Percentiles rank a stretch among this genome's conserved stretches.
Evolutionary conservation across 2,329 filamentous ascomycete genomes (phyloP).

Genomic region (Aspergillus texensis): DNA sequence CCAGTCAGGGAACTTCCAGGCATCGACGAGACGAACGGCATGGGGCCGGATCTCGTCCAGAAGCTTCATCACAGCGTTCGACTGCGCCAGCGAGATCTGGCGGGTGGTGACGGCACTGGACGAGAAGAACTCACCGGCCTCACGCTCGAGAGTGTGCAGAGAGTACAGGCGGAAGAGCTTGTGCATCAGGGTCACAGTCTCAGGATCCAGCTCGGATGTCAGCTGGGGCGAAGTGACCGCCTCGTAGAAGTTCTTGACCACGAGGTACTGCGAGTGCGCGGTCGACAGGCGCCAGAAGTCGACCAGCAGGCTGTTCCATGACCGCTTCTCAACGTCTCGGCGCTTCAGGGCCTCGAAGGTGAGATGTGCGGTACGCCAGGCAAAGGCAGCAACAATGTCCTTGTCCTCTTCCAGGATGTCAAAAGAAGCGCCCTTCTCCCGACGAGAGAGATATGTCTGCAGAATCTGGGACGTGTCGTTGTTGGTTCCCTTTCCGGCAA

Average conservation of each 20-base stretch:
- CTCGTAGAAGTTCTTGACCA: conserved; percentile 79
- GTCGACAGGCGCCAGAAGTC: conserved; percentile 78
- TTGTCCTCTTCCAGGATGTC: conserved; percentile 71
- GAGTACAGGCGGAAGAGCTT: conserved; percentile 69
- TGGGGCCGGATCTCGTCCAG: conserved; percentile 74
- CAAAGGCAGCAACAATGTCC: conserved; percentile 73
- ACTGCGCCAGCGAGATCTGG: conserved; percentile 71
- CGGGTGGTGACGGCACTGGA: conserved; percentile 69
- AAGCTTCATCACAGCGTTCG: conserved; percentile 68
- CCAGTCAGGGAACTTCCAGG: conserved; percentile 79
- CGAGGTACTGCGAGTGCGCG: conserved; percentile 74
- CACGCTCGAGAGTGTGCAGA: conserved; percentile 67
- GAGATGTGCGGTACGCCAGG: conserved; percentile 73
- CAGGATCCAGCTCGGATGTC: conserved; percentile 57
- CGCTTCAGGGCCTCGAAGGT: conserved; percentile 76
- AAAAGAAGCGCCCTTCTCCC: conserved; percentile 72
- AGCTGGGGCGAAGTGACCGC: conserved; percentile 61
- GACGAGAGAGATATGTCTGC: conserved; percentile 63
- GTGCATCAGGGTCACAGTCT: conserved; percentile 62
- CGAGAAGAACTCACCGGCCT: conserved; percentile 73
- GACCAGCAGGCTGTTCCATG: conserved; percentile 76
- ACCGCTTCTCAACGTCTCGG: conserved; percentile 72
- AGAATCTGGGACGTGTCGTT: conserved; percentile 73
- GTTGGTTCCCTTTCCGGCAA: conserved; percentile 64
- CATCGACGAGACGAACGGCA: conserved; percentile 70